Conservation (phyloP, 2,329 filamentous ascomycete species). For the Dothideomycetes sp. region DNA sequence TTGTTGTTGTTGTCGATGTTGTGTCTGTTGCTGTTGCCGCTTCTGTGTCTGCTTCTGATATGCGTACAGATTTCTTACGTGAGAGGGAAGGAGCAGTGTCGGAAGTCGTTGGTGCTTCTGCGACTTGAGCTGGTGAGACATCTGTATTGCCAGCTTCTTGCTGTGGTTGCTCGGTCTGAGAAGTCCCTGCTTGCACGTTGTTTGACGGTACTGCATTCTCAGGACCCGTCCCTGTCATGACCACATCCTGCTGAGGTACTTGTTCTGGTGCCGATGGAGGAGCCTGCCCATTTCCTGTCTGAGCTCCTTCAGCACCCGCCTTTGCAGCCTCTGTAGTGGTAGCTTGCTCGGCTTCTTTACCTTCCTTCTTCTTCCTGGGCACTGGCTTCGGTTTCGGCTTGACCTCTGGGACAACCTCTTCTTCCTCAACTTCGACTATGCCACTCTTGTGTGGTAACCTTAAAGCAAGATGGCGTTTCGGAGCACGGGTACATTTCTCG, state of each 20-base stretch:
- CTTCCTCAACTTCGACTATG: conserved; percentile 28
- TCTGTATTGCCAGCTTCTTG: neutral
- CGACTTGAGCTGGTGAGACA: no score
- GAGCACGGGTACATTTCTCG: conserved; percentile 46
- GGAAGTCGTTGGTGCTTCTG: neutral
- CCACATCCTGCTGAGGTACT: neutral
- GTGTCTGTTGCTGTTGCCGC: neutral
- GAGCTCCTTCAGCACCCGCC: conserved; percentile 1
- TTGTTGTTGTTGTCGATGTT: neutral
- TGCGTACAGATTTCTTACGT: conserved; percentile 10
- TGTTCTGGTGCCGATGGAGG: neutral
- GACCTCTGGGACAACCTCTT: conserved; percentile 16
- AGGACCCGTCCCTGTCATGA: no score
- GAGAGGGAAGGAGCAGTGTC: neutral
- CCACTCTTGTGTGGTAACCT: conserved; percentile 38
- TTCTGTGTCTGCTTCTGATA: neutral
- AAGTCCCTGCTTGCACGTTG: neutral
- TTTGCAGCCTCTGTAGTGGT: no score
- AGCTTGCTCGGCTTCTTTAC: conserved; percentile 6
- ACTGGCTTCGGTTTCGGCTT: conserved; percentile 8
- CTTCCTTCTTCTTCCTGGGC: conserved; percentile 10
- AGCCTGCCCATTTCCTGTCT: neutral
- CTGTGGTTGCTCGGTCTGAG: neutral
- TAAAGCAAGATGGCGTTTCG: conserved; percentile 47
- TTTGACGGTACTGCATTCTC: no score